phyloP scores from a whole-genome alignment of 2,329 filamentous ascomycete species.

The Hypoxylon sp. region DNA sequence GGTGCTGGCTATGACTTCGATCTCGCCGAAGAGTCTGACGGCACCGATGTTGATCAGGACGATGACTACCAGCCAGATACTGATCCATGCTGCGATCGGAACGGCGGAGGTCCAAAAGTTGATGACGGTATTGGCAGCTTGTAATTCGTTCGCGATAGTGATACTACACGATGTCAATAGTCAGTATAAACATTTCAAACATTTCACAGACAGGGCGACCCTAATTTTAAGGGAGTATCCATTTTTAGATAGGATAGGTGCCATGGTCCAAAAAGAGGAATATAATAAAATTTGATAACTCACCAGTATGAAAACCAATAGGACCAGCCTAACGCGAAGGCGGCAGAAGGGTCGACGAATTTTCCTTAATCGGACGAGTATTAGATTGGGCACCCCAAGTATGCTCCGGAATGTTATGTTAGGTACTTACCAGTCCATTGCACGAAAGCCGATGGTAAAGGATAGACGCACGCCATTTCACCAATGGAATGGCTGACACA shows the following conservation, averaged over 20 bases:
- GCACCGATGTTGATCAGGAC: constrained; percentile 52
- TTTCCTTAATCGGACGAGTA: constrained; percentile 42
- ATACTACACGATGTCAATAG: constrained; percentile 40
- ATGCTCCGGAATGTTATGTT: neutral
- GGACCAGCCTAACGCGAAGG: constrained; percentile 57
- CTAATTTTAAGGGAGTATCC: no score
- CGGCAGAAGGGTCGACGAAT: constrained; percentile 54
- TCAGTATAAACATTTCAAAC: no score
- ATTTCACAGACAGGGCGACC: no score
- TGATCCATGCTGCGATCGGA: constrained; percentile 54
- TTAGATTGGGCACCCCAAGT: neutral
- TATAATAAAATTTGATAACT: neutral
- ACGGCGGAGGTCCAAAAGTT: constrained; percentile 55
- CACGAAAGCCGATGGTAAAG: constrained; percentile 56
- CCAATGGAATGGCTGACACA: constrained; percentile 56
- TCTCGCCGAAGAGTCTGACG: constrained; percentile 55
- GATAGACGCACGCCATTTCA: constrained; percentile 57
- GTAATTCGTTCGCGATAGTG: constrained; percentile 55
- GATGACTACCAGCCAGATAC: constrained; percentile 53
- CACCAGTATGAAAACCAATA: constrained; percentile 55
- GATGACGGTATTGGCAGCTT: constrained; percentile 53
- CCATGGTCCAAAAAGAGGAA: constrained; percentile 1
- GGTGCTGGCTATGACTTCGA: constrained; percentile 53
- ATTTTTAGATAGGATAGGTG: no score
- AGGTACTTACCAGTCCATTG: constrained; percentile 51